Conservation (phyloP, 2,329 filamentous ascomycete genomes). For the Cladosporium sphaerospermum region DNA sequence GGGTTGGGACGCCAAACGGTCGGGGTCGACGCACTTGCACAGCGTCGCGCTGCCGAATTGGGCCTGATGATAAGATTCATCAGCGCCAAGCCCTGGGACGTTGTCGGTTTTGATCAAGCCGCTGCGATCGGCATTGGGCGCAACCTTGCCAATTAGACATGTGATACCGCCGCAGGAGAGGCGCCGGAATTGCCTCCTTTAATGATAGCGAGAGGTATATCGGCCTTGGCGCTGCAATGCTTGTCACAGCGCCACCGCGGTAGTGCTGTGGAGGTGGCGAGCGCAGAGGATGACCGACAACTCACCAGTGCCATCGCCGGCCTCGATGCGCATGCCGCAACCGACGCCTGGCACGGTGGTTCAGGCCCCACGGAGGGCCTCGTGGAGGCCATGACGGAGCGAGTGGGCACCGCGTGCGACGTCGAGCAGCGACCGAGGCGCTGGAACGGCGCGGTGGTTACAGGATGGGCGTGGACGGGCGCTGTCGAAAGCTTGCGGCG, state of each 20-base stretch:
- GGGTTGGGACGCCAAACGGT: background rate
- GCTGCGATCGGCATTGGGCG: background rate
- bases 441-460: background rate
- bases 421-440: background rate
- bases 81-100: background rate
- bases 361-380: no score
- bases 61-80: constrained; percentile 3
- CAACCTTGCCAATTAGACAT: constrained; percentile 10
- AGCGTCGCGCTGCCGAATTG: background rate
- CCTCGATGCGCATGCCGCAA: no score
- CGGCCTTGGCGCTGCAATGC: no score
- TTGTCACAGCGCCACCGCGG: no score
- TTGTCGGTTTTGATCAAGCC: background rate
- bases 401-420: background rate
- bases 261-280: no score
- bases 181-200: no score
- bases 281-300: no score
- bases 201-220: no score
- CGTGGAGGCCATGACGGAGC: constrained; percentile 1
- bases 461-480: no score
- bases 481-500: background rate
- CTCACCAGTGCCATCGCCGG: no score
- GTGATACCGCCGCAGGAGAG: background rate
- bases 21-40: background rate
- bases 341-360: no score